A percentile compares a stretch with the other conserved stretches of the same genome.
Evolutionary conservation across 1,284 basidiomycete species (phyloP).

Genomic region (Gomphus sp.): DNA sequence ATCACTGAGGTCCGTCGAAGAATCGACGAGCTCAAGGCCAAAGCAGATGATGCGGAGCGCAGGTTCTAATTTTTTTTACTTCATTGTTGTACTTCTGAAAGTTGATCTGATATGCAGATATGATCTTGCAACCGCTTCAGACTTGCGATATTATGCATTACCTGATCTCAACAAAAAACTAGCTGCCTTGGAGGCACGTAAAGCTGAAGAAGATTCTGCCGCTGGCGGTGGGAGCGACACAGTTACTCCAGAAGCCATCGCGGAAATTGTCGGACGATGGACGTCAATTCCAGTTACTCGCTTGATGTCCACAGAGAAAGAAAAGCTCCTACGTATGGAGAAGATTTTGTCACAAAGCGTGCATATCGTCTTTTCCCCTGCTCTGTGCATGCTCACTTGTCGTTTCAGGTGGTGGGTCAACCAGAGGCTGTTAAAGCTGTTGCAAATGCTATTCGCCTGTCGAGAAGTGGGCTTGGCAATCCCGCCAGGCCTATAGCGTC

Average conservation of each 20-base stretch:
- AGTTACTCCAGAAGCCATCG: slow-evolving; percentile 87
- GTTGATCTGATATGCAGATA: slow-evolving; percentile 31
- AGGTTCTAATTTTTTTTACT: slow-evolving; percentile 33
- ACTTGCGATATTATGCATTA: slow-evolving; percentile 88
- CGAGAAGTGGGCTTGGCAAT: slow-evolving; percentile 82
- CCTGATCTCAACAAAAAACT: slow-evolving; percentile 84
- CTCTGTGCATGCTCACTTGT: not conserved
- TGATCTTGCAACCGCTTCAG: slow-evolving; percentile 81
- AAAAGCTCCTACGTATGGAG: slow-evolving; percentile 80
- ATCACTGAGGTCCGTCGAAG: slow-evolving; percentile 72
- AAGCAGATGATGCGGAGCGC: slow-evolving; percentile 92
- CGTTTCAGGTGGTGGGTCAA: slow-evolving; percentile 72
- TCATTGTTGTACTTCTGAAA: slow-evolving; percentile 5
- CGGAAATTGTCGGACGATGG: slow-evolving; percentile 82
- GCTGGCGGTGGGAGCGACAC: slow-evolving; percentile 53
- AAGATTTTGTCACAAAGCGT: slow-evolving; percentile 46
- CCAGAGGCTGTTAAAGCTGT: slow-evolving; percentile 84
- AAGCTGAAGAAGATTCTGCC: slow-evolving; percentile 57
- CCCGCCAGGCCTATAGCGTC: slow-evolving; percentile 83
- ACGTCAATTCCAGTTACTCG: slow-evolving; percentile 88
- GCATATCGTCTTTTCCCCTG: not conserved
- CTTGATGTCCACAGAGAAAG: slow-evolving; percentile 70
- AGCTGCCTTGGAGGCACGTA: slow-evolving; percentile 34
- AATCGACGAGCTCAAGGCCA: slow-evolving; percentile 89
- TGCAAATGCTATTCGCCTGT: slow-evolving; percentile 85